phyloP scores from a whole-genome alignment of 2,329 filamentous ascomycete genomes.

The Apiospora aurea region DNA sequence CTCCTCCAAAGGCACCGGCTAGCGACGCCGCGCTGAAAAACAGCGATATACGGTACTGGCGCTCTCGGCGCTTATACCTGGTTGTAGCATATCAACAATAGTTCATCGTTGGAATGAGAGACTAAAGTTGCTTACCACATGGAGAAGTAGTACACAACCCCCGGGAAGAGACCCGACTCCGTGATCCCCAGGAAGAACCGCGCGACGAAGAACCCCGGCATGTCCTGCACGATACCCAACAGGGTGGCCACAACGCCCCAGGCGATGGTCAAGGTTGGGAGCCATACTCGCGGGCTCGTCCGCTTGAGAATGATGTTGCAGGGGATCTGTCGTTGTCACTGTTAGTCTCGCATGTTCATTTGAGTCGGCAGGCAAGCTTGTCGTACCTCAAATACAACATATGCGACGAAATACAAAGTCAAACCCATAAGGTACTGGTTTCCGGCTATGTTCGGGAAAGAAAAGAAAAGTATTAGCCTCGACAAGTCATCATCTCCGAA shows the following conservation, averaged over 20 bases:
- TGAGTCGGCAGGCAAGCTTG: background rate
- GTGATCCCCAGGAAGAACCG: constrained; percentile 64
- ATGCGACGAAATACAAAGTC: constrained; percentile 71
- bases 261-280: constrained; percentile 62
- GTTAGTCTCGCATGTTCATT: too few relatives aligned
- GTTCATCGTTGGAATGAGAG: too few relatives aligned
- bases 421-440: constrained; percentile 71
- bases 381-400: constrained; percentile 61
- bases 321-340: constrained; percentile 51
- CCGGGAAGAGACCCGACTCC: constrained; percentile 60
- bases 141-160: constrained; percentile 57
- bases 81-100: constrained; percentile 45
- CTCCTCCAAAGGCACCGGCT: constrained; percentile 64
- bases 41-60: constrained; percentile 61
- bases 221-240: constrained; percentile 56
- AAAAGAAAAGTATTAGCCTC: background rate
- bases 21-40: constrained; percentile 63
- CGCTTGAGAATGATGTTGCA: constrained; percentile 69
- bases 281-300: constrained; percentile 63
- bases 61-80: constrained; percentile 63
- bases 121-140: constrained; percentile 52
- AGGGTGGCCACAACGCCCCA: constrained; percentile 64
- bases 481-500: constrained; percentile 27
- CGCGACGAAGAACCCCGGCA: constrained; percentile 58
- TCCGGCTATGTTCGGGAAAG: constrained; percentile 48